phyloP scores from a whole-genome alignment of 345 rosid species.

The Trapa bicornis region DNA sequence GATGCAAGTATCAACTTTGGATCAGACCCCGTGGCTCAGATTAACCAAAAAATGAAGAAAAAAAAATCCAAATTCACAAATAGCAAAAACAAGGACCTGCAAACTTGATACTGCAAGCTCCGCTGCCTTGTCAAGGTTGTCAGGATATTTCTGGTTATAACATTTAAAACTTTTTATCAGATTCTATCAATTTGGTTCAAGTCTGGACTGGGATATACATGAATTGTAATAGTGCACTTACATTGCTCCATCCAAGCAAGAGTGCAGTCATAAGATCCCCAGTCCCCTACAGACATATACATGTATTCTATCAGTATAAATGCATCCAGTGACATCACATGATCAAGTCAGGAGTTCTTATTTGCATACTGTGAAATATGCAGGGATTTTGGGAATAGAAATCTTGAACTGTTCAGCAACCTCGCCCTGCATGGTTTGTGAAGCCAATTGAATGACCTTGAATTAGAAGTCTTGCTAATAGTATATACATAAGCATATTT shows the following conservation, averaged over 20 bases:
- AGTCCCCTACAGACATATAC: slow-evolving; percentile 53
- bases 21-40: too few relatives aligned
- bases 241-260: slow-evolving; percentile 98
- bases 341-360: background rate
- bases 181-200: background rate
- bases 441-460: background rate
- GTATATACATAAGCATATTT: background rate
- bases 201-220: background rate
- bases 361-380: slow-evolving; percentile 77
- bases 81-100: slow-evolving; percentile 43
- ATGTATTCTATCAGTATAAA: background rate
- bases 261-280: slow-evolving; percentile 98
- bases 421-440: slow-evolving; percentile 33
- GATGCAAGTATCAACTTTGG: too few relatives aligned
- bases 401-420: slow-evolving; percentile 87
- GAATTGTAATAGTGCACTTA: slow-evolving; percentile 15
- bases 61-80: too few relatives aligned
- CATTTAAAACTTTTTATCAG: background rate
- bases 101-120: slow-evolving; percentile 95
- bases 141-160: slow-evolving; percentile 66
- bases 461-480: background rate
- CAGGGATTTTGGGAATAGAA: slow-evolving; percentile 71
- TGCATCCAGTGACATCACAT: background rate
- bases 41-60: too few relatives aligned
- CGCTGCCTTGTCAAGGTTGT: slow-evolving; percentile 68